Base-by-base conservation (phyloP, 2,329 filamentous ascomycete genomes). In the Bisporella sp. region DNA sequence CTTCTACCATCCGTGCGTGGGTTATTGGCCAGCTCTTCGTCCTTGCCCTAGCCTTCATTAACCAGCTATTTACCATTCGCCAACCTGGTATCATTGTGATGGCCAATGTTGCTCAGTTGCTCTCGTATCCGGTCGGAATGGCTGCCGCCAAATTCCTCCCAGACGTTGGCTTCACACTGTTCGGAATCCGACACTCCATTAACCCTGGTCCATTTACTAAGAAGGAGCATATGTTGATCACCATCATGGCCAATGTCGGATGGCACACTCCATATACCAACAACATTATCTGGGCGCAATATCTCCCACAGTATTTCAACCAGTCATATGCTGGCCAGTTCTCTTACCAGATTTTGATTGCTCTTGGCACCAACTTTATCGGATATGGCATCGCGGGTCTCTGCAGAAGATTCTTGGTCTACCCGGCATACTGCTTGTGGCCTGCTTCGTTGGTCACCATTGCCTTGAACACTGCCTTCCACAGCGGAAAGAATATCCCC, bases 401-500 rank as follows among this genome's bases (percentile, higher is more conserved):
- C 51, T 21, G 21, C 21, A 21, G 21, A 21, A 21, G 21, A 21
- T 84, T 81, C 65, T 71, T 84, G 30, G 74, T 79, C n/a, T 51
- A 53, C 65, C 81, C 81, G 0, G 79, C 79, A 41, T 75, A 79
- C 46, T 84, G 84, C 79, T 78, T 84, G 47, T 85, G 81, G 81
- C 81, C 81, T 1, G 72, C 74, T 8, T 48, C 35, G 40, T 41
- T 55, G 6, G 53, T 52, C n/a, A 55, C 47, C 31, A 51, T 46
- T 39, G 46, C 51, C 5, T 54, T 55, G 29, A 47, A 54, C 5
- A 54, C 53, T 47, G 49, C 57, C n/a, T 45, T 89, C 70, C 85
- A 90, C 62, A 84, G 88, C 57, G 75, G 78, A 57, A 49, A 49
- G 7, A 64, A 68, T 28, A 72, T 77, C 21, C 21, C 21, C 2